Percentiles rank a stretch among this genome's conserved stretches.
phyloP scores from a whole-genome alignment of 1,284 basidiomycete species.

The Ustilago nuda region DNA sequence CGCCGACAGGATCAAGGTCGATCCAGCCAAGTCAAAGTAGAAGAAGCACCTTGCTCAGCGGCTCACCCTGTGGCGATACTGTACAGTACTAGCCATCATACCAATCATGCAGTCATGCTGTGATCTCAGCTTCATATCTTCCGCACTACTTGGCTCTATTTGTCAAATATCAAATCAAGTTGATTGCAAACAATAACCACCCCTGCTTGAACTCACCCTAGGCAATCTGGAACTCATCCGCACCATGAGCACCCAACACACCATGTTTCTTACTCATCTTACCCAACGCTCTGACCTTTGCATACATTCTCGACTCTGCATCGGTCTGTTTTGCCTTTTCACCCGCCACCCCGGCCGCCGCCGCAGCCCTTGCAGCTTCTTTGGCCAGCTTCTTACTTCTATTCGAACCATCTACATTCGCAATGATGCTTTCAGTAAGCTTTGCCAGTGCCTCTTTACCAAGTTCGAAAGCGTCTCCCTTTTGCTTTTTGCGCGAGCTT shows the following conservation, averaged over 20 bases:
- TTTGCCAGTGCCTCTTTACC: conserved; percentile 20
- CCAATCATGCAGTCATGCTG: too few species aligned
- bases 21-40: neutral
- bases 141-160: neutral
- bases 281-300: conserved; percentile 86
- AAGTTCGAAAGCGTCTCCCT: conserved; percentile 33
- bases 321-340: conserved; percentile 70
- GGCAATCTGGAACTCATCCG: conserved; percentile 68
- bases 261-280: conserved; percentile 83
- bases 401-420: conserved; percentile 72
- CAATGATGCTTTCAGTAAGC: conserved; percentile 45
- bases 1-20: neutral
- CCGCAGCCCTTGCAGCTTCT: conserved; percentile 23
- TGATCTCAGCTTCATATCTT: too few species aligned
- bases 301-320: conserved; percentile 86
- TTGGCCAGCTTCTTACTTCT: conserved; percentile 26
- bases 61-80: too few species aligned
- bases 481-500: conserved; percentile 8
- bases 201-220: neutral
- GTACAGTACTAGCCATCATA: too few species aligned
- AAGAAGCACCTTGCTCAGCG: too few species aligned
- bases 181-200: neutral
- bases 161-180: neutral
- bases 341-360: conserved; percentile 9
- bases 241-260: conserved; percentile 79